Conservation (phyloP, 257 asterid genomes). For the Solanum paucissectum region DNA sequence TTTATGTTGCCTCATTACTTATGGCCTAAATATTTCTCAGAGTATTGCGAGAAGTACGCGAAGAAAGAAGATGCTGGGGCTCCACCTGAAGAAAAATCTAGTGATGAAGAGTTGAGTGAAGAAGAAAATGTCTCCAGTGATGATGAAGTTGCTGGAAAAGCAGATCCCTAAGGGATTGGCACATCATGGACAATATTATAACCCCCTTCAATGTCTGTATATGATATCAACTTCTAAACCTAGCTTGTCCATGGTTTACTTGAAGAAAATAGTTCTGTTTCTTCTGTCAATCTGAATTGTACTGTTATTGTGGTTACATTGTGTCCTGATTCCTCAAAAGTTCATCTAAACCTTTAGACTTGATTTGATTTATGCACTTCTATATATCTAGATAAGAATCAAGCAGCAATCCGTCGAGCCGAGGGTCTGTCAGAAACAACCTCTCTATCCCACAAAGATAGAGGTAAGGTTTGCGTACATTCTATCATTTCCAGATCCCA, state of each 20-base stretch:
- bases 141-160: constrained; percentile 70
- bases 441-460: background rate
- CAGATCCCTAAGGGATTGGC: constrained; percentile 42
- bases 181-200: background rate
- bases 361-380: background rate
- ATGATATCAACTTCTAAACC: background rate
- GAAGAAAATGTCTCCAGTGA: constrained; percentile 65
- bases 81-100: constrained; percentile 51
- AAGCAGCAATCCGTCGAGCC: background rate
- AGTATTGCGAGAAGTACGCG: constrained; percentile 68
- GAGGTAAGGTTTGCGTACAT: background rate
- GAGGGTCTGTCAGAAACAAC: background rate
- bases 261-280: background rate
- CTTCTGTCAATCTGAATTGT: background rate
- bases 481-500: accelerated
- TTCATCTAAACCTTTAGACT: background rate
- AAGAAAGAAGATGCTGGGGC: constrained; percentile 73
- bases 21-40: constrained; percentile 15
- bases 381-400: background rate
- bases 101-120: constrained; percentile 69
- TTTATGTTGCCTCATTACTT: background rate
- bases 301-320: background rate
- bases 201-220: background rate
- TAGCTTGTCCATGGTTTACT: background rate
- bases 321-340: background rate